A percentile compares a stretch with the other conserved stretches of the same genome.
These are phyloP conservation scores for Bruguiera parviflora DNA, from an alignment of 345 rosid species.

Conservation along the genomic window DNA sequence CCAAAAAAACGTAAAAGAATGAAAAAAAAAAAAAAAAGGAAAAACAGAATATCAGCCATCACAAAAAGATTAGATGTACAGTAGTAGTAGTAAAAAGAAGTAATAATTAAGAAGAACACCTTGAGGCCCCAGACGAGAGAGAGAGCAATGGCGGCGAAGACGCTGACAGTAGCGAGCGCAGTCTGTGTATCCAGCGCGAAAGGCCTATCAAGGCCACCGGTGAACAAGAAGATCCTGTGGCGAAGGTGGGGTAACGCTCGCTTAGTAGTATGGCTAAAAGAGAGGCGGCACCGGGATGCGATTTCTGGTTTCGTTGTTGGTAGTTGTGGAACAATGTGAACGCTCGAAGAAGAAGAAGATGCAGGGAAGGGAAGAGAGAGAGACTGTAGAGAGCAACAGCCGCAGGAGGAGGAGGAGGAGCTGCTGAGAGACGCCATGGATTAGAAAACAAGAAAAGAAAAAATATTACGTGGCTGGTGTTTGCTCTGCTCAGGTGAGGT, in stretches of 20 bases:
- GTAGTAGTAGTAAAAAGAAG: too few species aligned
- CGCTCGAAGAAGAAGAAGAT: slow-evolving; percentile 18
- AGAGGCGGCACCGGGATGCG: slow-evolving; percentile 22
- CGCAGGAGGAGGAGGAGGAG: background rate
- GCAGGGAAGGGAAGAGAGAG: slow-evolving; percentile 11
- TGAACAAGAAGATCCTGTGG: slow-evolving; percentile 48
- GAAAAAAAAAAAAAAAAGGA: background rate
- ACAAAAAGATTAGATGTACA: too few species aligned
- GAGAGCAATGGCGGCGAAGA: slow-evolving; percentile 71
- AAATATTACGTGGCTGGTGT: slow-evolving; percentile 33
- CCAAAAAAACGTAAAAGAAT: background rate
- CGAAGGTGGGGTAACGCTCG: slow-evolving; percentile 19
- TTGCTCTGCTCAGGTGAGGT: background rate
- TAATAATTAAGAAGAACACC: slow-evolving; percentile 26
- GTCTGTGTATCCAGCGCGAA: slow-evolving; percentile 62
- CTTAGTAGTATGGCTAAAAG: slow-evolving; percentile 16
- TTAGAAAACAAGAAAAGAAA: background rate
- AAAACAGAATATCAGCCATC: too few species aligned
- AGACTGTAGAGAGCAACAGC: slow-evolving; percentile 7
- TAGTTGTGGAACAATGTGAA: slow-evolving; percentile 18
- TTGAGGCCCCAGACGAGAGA: slow-evolving; percentile 85
- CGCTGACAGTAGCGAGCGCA: slow-evolving; percentile 63
- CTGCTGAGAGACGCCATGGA: slow-evolving; percentile 51
- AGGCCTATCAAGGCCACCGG: slow-evolving; percentile 50
- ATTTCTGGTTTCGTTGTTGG: slow-evolving; percentile 18